Conservation (phyloP, 345 rosid species). For the Bretschneidera sinensis region DNA sequence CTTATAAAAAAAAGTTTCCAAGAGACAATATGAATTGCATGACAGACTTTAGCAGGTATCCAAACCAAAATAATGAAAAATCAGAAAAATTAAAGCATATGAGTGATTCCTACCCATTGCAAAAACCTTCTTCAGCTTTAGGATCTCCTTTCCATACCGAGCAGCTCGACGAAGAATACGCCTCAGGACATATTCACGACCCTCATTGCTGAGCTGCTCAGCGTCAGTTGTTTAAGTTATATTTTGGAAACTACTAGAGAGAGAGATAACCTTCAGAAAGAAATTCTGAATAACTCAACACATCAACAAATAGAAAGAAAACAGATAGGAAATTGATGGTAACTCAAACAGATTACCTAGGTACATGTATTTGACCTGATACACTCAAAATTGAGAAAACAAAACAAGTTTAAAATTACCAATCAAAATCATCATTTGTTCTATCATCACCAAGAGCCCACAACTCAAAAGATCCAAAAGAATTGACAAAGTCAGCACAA, state of each 20-base stretch:
- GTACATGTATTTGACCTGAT: too few species aligned
- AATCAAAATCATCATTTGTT: too few species aligned
- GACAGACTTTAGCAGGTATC: not conserved
- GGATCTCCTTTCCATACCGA: slow-evolving; percentile 84
- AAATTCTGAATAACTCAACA: not conserved
- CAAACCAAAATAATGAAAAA: too few species aligned
- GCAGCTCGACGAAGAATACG: slow-evolving; percentile 98
- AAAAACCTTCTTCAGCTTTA: slow-evolving; percentile 89
- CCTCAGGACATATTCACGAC: slow-evolving; percentile 92
- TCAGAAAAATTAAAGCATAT: slow-evolving; percentile 19
- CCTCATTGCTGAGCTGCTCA: slow-evolving; percentile 84
- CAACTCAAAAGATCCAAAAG: too few species aligned
- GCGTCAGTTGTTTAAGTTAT: slow-evolving; percentile 4
- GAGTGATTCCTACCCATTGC: slow-evolving; percentile 55
- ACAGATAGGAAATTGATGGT: too few species aligned
- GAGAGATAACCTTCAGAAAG: not conserved
- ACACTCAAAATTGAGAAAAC: too few species aligned
- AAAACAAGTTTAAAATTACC: too few species aligned
- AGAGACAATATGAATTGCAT: not conserved
- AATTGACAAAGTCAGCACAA: too few species aligned
- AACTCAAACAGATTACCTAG: too few species aligned
- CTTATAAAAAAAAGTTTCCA: not conserved
- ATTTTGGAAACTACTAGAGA: slow-evolving; percentile 5
- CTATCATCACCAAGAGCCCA: too few species aligned
- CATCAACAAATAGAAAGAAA: too few species aligned